A percentile compares a stretch with the other conserved stretches of the same genome.
phyloP scores from a whole-genome alignment of 1,139 yeast genomes.

The Torulaspora pretoriensis region DNA sequence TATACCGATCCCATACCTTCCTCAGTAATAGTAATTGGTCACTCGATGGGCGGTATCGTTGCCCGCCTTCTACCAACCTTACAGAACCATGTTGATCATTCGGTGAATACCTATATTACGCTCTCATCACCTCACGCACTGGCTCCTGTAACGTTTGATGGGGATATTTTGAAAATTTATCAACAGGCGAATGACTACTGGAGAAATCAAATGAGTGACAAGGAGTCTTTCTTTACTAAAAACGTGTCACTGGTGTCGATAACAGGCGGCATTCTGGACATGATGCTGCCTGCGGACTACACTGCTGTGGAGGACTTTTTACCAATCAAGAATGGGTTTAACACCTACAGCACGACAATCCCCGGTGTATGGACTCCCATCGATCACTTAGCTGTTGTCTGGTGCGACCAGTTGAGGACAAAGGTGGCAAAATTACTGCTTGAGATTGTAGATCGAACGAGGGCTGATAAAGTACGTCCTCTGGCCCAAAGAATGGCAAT shows the following conservation, averaged over 20 bases:
- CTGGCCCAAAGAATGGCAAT: slow-evolving; percentile 54
- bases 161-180: slow-evolving; percentile 74
- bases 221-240: slow-evolving; percentile 28
- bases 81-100: slow-evolving; percentile 65
- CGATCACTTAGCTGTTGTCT: slow-evolving; percentile 92
- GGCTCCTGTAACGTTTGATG: slow-evolving; percentile 94
- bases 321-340: slow-evolving; percentile 73
- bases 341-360: slow-evolving; percentile 79
- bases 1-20: slow-evolving; percentile 42
- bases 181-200: slow-evolving; percentile 75
- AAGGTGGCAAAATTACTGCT: slow-evolving; percentile 57
- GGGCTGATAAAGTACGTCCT: slow-evolving; percentile 46
- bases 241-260: slow-evolving; percentile 65
- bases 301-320: slow-evolving; percentile 70
- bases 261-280: slow-evolving; percentile 86
- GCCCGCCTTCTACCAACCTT: slow-evolving; percentile 76
- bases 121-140: slow-evolving; percentile 90
- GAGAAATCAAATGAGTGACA: slow-evolving; percentile 53
- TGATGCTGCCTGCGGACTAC: slow-evolving; percentile 88
- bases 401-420: slow-evolving; percentile 88
- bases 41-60: slow-evolving; percentile 97
- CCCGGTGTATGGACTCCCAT: slow-evolving; percentile 93
- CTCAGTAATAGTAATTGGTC: slow-evolving; percentile 80
- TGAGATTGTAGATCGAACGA: slow-evolving; percentile 50
- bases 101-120: slow-evolving; percentile 81